Evolutionary conservation across 2,329 filamentous ascomycete species (phyloP).

Genomic region (Cercospora berteroae): DNA sequence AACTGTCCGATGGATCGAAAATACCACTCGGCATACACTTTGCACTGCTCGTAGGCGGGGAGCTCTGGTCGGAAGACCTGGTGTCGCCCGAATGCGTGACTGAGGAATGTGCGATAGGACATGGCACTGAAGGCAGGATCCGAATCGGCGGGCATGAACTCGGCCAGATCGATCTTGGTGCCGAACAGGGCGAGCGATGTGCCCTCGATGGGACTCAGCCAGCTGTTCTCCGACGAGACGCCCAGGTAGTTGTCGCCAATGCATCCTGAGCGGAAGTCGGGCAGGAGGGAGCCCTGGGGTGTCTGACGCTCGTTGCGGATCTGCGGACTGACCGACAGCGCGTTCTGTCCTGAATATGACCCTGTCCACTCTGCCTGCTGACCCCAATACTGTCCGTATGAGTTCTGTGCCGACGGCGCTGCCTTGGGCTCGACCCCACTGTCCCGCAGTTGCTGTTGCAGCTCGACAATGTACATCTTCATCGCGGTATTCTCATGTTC

Average conservation of each 20-base stretch:
- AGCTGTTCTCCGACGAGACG: conserved; percentile 60
- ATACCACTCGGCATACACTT: conserved; percentile 71
- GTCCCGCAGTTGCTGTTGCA: conserved; percentile 64
- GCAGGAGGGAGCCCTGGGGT: conserved; percentile 36
- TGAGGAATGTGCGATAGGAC: conserved; percentile 68
- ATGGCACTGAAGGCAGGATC: conserved; percentile 61
- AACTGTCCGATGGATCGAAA: conserved; percentile 71
- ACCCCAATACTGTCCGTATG: conserved; percentile 15
- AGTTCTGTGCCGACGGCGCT: conserved; percentile 12
- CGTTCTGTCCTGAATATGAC: background rate
- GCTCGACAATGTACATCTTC: conserved; percentile 63
- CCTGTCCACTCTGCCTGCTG: conserved; percentile 12
- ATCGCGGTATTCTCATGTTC: conserved; percentile 70
- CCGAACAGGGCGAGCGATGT: conserved; percentile 76
- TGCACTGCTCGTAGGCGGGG: conserved; percentile 63
- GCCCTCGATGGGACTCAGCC: conserved; percentile 71
- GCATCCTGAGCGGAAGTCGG: conserved; percentile 48
- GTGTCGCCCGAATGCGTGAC: conserved; percentile 60
- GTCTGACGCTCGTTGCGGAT: conserved; percentile 16
- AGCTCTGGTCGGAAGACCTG: conserved; percentile 58
- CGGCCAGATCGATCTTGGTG: conserved; percentile 73
- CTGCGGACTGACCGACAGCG: background rate
- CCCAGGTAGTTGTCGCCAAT: conserved; percentile 65
- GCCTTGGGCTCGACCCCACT: conserved; percentile 56
- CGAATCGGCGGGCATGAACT: conserved; percentile 65